Base-by-base conservation (phyloP, 768 basidiomycete genomes). In the Brasilioporus rufonigricans region DNA sequence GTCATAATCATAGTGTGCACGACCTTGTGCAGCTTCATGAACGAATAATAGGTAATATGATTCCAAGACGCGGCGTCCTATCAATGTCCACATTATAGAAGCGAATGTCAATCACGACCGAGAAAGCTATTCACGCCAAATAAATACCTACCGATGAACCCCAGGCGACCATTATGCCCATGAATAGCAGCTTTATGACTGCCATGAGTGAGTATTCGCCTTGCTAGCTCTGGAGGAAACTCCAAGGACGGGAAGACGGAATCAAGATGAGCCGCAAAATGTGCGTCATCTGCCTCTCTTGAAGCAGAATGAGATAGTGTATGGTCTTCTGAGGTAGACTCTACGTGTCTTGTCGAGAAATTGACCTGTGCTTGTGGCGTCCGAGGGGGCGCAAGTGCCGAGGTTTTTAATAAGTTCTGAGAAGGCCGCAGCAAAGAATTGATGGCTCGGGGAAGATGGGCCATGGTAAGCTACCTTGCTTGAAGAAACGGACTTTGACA, bases 1-100 rank as follows among this genome's bases (percentile, higher is more conserved):
- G n/a, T 86, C 82, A 41, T 84, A 74, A 71, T 87, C 82, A 62
- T 83, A 77, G 23, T 72, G 67, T 12, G 76, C 71, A 54, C 72
- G 73, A 24, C 81, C 72, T 16, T 73, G 72, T 11, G 79, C 72
- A 47, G 73, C 77, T 44, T 85, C 82, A 47, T 83, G 79, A 13
- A 93, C 72, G 71, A 91, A 86, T 33, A 93, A 77, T 32, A 86
- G 74, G 46, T 89, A 80, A 66, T 91, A 93, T 7, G 87, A 78
- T 61, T 89, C 82, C 32, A 93, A 74, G 23, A 89, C 86, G 54
- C 91, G 82, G 49, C 91, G 85, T 38, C 91, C 90, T 91, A 48
- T 58, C 23, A 31, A 48, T 45, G 55, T 29, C 21, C 27, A 21
- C n/a, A 35, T 46, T 7, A 46, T 32, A 52, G 38, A 14, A 1